Evolutionary conservation across 139 green algal genomes (phyloP), one percentile per base, ranked within the genome.

Genomic region (Chlorella sp.): DNA sequence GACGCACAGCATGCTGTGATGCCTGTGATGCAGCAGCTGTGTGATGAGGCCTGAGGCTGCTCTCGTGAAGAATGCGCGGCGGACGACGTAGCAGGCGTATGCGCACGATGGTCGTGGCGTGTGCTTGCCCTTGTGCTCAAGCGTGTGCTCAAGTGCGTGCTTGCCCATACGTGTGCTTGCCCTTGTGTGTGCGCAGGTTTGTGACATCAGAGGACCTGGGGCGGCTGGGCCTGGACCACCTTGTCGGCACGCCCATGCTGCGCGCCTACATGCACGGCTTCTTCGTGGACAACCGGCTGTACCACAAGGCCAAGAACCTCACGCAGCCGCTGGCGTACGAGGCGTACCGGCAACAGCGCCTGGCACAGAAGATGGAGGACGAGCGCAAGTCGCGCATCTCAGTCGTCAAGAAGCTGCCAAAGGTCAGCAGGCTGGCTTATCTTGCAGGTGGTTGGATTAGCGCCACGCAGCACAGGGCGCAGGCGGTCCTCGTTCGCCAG

Each of bases 241-340:
- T 99, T 49, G 78, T 97, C 71, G 95, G 95, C 65, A 98, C 92
- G 4, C 74, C 86, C 3, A 82, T 98, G 87, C 86, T 99, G 74
- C 83, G 91, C 2, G 91, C 95, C 32, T 98, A 98, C 90, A 98
- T 99, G 95, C 95, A 99, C 84, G 95, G 95, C 35, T 99, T 93
- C 86, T 99, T 99, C 81, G 67, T 99, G 2, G 89, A 99, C 86
- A 90, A 94, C 67, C 75, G 91, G 10, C 88, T 98, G 31, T 97
- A 96, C 83, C 69, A 88, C 73, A 96, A 85, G 77, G 79, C 75
- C 67, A 78, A 81, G 74, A 62, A 70, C 1, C 59, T 88, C 63
- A 86, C 80, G n/a, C 80, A 96, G 51, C 94, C 94, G 2, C 95
- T 97, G 74, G 91, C 87, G 1, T 97, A 97, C 80, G 94, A 97